Base-by-base conservation (phyloP, 1,284 basidiomycete species). In the Cutaneotrichosporon spelunceum region DNA sequence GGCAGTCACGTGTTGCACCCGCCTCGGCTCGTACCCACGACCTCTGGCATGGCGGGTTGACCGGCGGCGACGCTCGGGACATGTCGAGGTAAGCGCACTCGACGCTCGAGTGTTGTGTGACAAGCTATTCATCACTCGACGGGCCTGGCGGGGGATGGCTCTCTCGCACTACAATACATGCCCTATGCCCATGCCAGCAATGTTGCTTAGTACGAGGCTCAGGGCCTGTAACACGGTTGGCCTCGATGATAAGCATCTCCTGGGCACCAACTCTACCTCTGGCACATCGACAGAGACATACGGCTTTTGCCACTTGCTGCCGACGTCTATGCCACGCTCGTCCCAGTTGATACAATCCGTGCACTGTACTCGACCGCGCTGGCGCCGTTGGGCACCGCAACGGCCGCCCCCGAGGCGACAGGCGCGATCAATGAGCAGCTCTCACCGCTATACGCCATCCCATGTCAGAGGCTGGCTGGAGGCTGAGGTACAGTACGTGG, bases 171-270 rank as follows among this genome's bases (percentile, higher is more conserved):
- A n/a, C n/a, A n/a, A n/a, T n/a, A n/a, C n/a, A n/a, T n/a, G n/a
- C n/a, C n/a, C n/a, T n/a, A n/a, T n/a, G n/a, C n/a, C n/a, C n/a
- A n/a, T n/a, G n/a, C n/a, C n/a, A n/a, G n/a, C n/a, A n/a, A n/a
- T n/a, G n/a, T n/a, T n/a, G n/a, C 14, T 26, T 23, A 56, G 13
- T 56, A 56, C 55, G 45, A 56, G 0, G 55, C 55, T 45, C 55
- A 56, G 10, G 27, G 14, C 45, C 44, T 21, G 42, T 24, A 4
- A 47, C 45, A 3, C 55, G 45, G 11, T 48, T 45, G 11, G 30
- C 55, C 55, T 56, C 55, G 2, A 56, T 13, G 6, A 56, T n/a
- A 9, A 48, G 44, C 44, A 33, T 47, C 29, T 56, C 44, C 27
- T 19, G 42, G 1, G 29, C 3, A 56, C 14, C 55, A 44, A 56